phyloP scores from a whole-genome alignment of 2,329 filamentous ascomycete genomes.

The Dactylonectria macrodidyma region DNA sequence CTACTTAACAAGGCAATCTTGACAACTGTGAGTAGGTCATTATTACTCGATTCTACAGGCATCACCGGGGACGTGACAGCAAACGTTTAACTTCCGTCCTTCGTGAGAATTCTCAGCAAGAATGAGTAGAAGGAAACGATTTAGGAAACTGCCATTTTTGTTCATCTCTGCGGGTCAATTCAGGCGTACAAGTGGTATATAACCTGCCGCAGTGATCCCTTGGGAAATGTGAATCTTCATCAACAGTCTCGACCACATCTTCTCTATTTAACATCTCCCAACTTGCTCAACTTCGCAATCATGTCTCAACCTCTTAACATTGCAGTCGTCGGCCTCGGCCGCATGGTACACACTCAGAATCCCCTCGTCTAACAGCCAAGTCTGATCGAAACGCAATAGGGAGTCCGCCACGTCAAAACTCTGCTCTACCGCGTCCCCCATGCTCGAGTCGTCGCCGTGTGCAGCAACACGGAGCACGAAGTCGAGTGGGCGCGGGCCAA shows the following conservation, averaged over 20 bases:
- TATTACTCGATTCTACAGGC: constrained; percentile 4
- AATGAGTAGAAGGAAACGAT: background rate
- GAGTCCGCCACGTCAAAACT: constrained; percentile 36
- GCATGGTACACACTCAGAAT: constrained; percentile 21
- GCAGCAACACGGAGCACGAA: constrained; percentile 28
- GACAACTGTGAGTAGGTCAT: background rate
- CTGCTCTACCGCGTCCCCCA: constrained; percentile 35
- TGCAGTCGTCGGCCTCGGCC: constrained; percentile 39
- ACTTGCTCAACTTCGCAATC: background rate
- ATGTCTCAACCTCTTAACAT: constrained; percentile 36
- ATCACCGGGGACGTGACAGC: constrained; percentile 12
- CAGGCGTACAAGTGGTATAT: constrained; percentile 2
- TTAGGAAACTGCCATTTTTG: constrained; percentile 9
- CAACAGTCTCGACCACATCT: background rate
- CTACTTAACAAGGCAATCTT: constrained; percentile 7
- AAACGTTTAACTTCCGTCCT: constrained; percentile 11
- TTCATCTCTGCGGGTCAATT: background rate
- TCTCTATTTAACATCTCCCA: background rate
- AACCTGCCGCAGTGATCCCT: background rate
- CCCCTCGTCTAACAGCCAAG: background rate
- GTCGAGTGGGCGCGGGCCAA: constrained; percentile 32
- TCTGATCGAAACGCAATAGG: constrained; percentile 24
- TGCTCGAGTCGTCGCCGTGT: constrained; percentile 34
- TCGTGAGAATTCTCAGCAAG: constrained; percentile 1
- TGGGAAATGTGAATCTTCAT: background rate